These are phyloP conservation scores for Penicillium samsonianum DNA, from an alignment of 495 filamentous ascomycete species.

Conservation along the genomic window DNA sequence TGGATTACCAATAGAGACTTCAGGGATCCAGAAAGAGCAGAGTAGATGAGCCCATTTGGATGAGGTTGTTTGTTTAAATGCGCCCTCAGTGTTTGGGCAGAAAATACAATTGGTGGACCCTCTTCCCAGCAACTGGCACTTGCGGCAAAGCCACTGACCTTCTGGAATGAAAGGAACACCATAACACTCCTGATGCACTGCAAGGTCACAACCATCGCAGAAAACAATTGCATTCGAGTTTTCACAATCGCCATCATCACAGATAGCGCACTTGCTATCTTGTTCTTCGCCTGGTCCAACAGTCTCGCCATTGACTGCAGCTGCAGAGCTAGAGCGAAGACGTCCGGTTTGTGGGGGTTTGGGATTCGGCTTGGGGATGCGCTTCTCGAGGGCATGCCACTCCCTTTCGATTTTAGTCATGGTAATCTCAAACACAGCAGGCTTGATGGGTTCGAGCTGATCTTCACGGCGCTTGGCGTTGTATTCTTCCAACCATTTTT, in stretches of 20 bases:
- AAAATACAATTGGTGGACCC: conserved; percentile 96
- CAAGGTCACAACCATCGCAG: conserved; percentile 96
- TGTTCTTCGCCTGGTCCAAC: conserved; percentile 84
- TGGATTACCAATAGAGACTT: conserved; percentile 91
- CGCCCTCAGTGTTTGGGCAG: conserved; percentile 94
- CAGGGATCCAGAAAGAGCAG: conserved; percentile 98
- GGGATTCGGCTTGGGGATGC: conserved; percentile 92
- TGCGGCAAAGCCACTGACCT: conserved; percentile 97
- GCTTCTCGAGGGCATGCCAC: conserved; percentile 93
- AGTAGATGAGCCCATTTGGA: conserved; percentile 96
- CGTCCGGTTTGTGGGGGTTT: conserved; percentile 92
- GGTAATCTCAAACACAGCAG: conserved; percentile 92
- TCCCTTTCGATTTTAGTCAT: conserved; percentile 99
- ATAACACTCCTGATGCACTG: conserved; percentile 99
- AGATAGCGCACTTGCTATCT: conserved; percentile 96
- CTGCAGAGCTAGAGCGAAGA: conserved; percentile 86
- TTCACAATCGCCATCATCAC: conserved; percentile 97
- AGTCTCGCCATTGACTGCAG: conserved; percentile 87
- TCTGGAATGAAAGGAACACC: conserved; percentile 98
- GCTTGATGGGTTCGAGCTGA: conserved; percentile 77
- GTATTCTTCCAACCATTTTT: conserved; percentile 86
- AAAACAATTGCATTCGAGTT: conserved; percentile 99
- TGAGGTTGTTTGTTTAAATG: conserved; percentile 96
- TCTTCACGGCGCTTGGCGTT: conserved; percentile 73
- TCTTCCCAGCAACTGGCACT: conserved; percentile 92